These are phyloP conservation scores for Breynia disticha DNA, from an alignment of 441 rosid species.

Conservation along the genomic window DNA sequence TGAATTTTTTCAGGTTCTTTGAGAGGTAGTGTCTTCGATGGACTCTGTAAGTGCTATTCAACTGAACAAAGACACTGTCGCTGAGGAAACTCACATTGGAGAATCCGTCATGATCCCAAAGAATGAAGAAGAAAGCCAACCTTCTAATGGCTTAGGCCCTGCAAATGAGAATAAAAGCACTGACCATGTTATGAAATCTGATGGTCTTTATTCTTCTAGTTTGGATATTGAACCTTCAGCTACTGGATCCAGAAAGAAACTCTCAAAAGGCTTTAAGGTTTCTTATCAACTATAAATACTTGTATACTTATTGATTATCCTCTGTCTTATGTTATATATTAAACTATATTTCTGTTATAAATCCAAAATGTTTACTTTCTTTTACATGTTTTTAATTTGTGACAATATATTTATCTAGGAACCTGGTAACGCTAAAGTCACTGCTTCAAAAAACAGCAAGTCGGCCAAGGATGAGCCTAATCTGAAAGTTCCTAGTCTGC, in stretches of 20 bases:
- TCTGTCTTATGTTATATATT: not conserved
- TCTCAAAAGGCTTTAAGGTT: conserved; percentile 37
- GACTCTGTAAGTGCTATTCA: conserved; percentile 34
- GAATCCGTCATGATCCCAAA: conserved; percentile 20
- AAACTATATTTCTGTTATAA: conserved; percentile 4
- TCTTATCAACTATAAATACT: conserved; percentile 11
- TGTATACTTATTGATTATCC: not conserved
- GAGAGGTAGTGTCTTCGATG: conserved; percentile 27
- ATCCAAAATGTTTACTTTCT: not conserved
- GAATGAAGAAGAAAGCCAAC: conserved; percentile 23
- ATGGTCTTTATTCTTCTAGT: conserved; percentile 19
- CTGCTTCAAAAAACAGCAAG: conserved; percentile 31
- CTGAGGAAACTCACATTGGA: conserved; percentile 20
- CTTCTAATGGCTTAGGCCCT: conserved; percentile 16
- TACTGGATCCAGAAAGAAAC: conserved; percentile 27
- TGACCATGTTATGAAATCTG: conserved; percentile 19
- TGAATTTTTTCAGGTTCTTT: conserved; percentile 20
- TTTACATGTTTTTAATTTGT: not conserved
- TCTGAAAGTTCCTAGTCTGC: conserved; percentile 28
- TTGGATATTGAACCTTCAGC: conserved; percentile 17
- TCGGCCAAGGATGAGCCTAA: conserved; percentile 39
- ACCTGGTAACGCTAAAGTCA: conserved; percentile 15
- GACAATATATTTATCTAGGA: conserved; percentile 28
- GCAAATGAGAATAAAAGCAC: conserved; percentile 18
- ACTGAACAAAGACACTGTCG: conserved; percentile 27